These are phyloP conservation scores for Pogostemon cablin DNA, from an alignment of 257 asterid species.

Conservation along the genomic window DNA sequence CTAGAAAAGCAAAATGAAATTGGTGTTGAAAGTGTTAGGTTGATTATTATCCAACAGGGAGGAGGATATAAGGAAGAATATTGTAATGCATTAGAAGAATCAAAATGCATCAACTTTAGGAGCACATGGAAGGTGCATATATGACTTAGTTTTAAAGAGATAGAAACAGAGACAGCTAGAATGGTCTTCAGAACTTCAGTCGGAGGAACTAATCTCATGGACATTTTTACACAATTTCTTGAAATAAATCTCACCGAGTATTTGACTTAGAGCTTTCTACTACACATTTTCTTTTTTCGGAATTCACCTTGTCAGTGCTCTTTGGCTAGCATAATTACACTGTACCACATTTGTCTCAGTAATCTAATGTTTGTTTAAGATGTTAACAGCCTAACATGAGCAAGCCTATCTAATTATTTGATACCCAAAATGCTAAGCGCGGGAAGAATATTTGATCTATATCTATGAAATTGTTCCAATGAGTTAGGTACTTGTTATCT, in stretches of 20 bases:
- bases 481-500: background rate
- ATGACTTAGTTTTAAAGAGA: background rate
- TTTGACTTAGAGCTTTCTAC: background rate
- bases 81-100: conserved; percentile 11
- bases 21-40: background rate
- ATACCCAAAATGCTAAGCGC: background rate
- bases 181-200: background rate
- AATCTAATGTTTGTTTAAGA: conserved; percentile 2
- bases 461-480: background rate
- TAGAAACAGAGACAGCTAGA: background rate
- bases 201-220: background rate
- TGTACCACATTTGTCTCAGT: background rate
- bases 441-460: conserved; percentile 2
- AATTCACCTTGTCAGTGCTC: background rate
- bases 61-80: conserved; percentile 6
- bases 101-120: conserved; percentile 3
- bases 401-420: background rate
- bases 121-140: conserved; percentile 10
- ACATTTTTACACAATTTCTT: background rate
- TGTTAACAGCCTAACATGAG: conserved; percentile 11
- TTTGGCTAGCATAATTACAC: background rate
- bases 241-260: background rate
- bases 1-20: background rate
- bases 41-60: background rate
- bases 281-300: background rate